Percentiles rank a stretch among this genome's conserved stretches.
These are phyloP conservation scores for Nannochloris sp. DNA, from an alignment of 139 green algal genomes.

Conservation along the genomic window DNA sequence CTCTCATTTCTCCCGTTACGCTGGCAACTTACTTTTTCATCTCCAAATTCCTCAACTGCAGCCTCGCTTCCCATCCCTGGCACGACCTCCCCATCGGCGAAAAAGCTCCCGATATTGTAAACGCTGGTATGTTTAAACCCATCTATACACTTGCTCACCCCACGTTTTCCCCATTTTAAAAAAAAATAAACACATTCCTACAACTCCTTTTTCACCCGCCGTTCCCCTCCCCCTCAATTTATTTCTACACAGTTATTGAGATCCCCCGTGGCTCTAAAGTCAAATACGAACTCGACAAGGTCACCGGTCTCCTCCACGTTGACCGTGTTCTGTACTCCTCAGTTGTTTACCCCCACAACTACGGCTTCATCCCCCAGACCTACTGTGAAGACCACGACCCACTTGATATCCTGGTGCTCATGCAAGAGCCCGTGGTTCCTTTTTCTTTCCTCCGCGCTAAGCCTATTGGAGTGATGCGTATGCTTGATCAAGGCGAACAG, in stretches of 20 bases:
- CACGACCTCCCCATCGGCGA: constrained; percentile 77
- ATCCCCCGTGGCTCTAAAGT: constrained; percentile 87
- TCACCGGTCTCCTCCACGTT: constrained; percentile 58
- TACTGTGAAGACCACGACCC: constrained; percentile 93
- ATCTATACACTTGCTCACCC: not conserved
- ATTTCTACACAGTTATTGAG: constrained; percentile 68
- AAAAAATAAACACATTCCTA: not conserved
- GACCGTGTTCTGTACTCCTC: constrained; percentile 91
- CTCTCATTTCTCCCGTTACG: not conserved
- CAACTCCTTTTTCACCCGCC: not conserved
- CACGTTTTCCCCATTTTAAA: not conserved
- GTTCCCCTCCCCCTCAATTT: not conserved
- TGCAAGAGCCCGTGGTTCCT: constrained; percentile 82
- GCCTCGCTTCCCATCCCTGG: constrained; percentile 52
- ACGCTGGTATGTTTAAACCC: constrained; percentile 29
- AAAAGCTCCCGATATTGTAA: constrained; percentile 61
- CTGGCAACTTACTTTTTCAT: not conserved
- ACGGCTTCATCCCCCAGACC: constrained; percentile 92
- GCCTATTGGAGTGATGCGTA: constrained; percentile 92
- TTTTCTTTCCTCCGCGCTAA: constrained; percentile 81
- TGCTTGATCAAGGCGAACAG: constrained; percentile 88
- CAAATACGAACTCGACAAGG: constrained; percentile 95
- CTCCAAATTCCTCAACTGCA: not conserved
- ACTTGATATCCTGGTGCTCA: constrained; percentile 88
- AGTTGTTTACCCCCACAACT: constrained; percentile 95